Evolutionary conservation across 202 grass and related monocot genomes (phyloP).

Genomic region (Schoenoplectus tabernaemontani): DNA sequence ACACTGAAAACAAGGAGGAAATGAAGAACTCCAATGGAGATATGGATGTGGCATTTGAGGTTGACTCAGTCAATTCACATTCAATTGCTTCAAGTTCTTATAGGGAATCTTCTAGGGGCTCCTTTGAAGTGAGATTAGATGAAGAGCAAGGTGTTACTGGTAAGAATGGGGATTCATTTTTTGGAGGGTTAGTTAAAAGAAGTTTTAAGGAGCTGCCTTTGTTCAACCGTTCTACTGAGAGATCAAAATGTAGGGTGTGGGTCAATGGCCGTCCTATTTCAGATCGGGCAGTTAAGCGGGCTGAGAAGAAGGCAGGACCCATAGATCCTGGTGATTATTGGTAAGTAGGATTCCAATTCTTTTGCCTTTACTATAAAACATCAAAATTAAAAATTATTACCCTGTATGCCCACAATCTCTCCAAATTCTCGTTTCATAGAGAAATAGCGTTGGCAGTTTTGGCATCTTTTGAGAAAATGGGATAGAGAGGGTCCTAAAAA

Average conservation of each 20-base stretch:
- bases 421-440: background rate
- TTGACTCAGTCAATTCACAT: slow-evolving; percentile 34
- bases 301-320: slow-evolving; percentile 80
- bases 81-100: slow-evolving; percentile 49
- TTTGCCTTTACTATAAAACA: slow-evolving; percentile 1
- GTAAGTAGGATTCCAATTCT: slow-evolving; percentile 36
- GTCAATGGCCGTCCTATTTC: slow-evolving; percentile 88
- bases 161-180: slow-evolving; percentile 70
- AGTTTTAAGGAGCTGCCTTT: slow-evolving; percentile 60
- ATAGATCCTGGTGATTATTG: slow-evolving; percentile 90
- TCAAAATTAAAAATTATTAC: background rate
- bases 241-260: slow-evolving; percentile 48
- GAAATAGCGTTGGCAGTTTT: background rate
- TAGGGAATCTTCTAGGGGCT: slow-evolving; percentile 61
- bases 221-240: slow-evolving; percentile 55
- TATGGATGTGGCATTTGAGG: slow-evolving; percentile 32
- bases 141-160: slow-evolving; percentile 51
- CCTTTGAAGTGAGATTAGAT: slow-evolving; percentile 47
- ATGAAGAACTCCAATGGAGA: slow-evolving; percentile 32
- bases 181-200: slow-evolving; percentile 75
- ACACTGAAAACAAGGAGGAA: slow-evolving; percentile 22
- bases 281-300: slow-evolving; percentile 75
- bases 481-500: background rate
- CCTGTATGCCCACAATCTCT: background rate
- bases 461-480: background rate